Evolutionary conservation across 2,329 filamentous ascomycete species (phyloP).

Genomic region (Ceratocystis papillata): DNA sequence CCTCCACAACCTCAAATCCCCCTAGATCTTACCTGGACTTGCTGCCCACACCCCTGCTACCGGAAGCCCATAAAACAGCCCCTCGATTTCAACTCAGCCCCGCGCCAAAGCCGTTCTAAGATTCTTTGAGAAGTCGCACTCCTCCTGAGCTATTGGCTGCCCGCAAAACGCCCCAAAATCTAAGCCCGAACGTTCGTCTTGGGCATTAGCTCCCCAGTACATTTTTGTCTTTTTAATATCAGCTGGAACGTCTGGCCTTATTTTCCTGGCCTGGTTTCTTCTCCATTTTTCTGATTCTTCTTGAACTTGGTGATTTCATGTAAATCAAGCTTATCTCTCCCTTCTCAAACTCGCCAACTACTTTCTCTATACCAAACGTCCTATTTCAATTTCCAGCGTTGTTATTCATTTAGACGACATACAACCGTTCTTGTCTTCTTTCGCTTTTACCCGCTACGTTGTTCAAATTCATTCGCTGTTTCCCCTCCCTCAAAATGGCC

Average conservation of each 20-base stretch:
- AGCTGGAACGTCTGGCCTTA: slow-evolving; percentile 15
- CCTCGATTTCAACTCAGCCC: slow-evolving; percentile 24
- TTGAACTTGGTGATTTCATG: not conserved
- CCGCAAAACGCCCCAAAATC: slow-evolving; percentile 4
- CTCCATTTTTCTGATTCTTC: slow-evolving; percentile 10
- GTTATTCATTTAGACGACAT: not conserved
- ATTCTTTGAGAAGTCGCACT: slow-evolving; percentile 1
- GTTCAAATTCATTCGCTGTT: not conserved
- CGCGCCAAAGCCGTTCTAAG: slow-evolving; percentile 21
- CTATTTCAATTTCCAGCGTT: slow-evolving; percentile 3
- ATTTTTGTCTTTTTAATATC: slow-evolving; percentile 18
- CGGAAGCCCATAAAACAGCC: slow-evolving; percentile 22
- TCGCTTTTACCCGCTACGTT: not conserved
- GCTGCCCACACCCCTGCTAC: slow-evolving; percentile 9
- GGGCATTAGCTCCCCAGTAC: slow-evolving; percentile 20
- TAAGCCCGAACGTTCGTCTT: slow-evolving; percentile 13
- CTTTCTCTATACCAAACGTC: slow-evolving; percentile 5
- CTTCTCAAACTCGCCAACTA: not conserved
- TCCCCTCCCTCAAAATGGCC: slow-evolving; percentile 31
- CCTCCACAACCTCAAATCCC: slow-evolving; percentile 4
- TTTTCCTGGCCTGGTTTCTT: slow-evolving; percentile 3
- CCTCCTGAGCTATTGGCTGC: slow-evolving; percentile 14
- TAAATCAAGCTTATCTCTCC: not conserved
- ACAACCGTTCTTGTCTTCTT: not conserved
- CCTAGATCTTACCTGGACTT: slow-evolving; percentile 4